Evolutionary conservation across 2,329 filamentous ascomycete genomes (phyloP).

Genomic region (Sporothrix mexicana): DNA sequence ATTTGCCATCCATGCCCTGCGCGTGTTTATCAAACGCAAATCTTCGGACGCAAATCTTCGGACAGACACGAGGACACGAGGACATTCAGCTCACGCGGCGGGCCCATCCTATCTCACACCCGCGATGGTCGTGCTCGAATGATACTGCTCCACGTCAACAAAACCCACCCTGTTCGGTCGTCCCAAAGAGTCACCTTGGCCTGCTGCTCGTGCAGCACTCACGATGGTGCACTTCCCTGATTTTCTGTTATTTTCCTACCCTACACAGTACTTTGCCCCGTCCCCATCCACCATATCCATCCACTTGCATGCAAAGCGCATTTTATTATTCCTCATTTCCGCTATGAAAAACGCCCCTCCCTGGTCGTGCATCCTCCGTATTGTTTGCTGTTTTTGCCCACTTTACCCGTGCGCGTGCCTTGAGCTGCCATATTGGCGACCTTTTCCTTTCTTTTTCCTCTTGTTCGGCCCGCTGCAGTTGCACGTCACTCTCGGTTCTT

Average conservation of each 20-base stretch:
- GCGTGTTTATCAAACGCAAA: neutral
- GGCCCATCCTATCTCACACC: constrained; percentile 18
- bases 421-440: no score
- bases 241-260: constrained; percentile 2
- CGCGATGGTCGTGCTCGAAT: constrained; percentile 24
- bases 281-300: constrained; percentile 4
- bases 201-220: constrained; percentile 3
- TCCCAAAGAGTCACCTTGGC: neutral
- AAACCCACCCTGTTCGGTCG: constrained; percentile 24
- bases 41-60: neutral
- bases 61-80: neutral
- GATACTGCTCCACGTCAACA: constrained; percentile 31
- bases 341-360: neutral
- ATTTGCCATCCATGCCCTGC: neutral
- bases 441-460: no score
- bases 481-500: no score
- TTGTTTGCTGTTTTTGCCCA: neutral
- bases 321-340: constrained; percentile 8
- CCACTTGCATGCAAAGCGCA: neutral
- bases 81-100: constrained; percentile 11
- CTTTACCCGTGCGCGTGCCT: no score
- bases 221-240: constrained; percentile 1
- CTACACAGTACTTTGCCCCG: constrained; percentile 8
- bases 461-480: no score
- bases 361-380: no score